Evolutionary conservation across 1,284 basidiomycete species (phyloP).

Genomic region (Ceraceosorus guamensis): DNA sequence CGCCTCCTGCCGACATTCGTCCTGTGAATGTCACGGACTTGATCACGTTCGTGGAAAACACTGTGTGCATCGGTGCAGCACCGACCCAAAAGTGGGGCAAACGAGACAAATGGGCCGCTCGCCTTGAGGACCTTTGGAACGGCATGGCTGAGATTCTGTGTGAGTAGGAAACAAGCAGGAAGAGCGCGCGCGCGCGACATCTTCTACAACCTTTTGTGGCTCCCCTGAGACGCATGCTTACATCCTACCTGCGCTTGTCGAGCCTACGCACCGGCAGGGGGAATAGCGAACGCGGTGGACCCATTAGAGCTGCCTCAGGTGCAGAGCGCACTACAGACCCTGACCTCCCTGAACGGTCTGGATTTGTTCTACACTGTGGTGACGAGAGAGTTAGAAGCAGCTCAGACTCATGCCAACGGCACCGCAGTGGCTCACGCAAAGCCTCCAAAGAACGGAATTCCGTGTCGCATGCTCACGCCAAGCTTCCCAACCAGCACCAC

Average conservation of each 20-base stretch:
- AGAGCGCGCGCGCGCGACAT: too few relatives aligned
- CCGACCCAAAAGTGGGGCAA: conserved; percentile 2
- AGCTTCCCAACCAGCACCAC: neutral
- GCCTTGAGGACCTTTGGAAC: conserved; percentile 10
- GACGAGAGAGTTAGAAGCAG: conserved; percentile 11
- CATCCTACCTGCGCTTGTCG: neutral
- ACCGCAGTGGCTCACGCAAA: neutral
- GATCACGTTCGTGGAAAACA: neutral
- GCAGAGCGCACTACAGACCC: conserved; percentile 2
- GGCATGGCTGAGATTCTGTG: conserved; percentile 16
- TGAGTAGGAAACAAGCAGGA: neutral
- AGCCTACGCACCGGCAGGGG: conserved; percentile 1
- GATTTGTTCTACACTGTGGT: conserved; percentile 21
- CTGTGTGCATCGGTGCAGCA: neutral
- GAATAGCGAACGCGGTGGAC: conserved; percentile 12
- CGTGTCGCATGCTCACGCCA: neutral
- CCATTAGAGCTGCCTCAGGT: conserved; percentile 11
- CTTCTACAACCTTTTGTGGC: too few relatives aligned
- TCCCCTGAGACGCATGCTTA: too few relatives aligned
- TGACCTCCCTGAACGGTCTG: conserved; percentile 12
- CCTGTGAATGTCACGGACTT: conserved; percentile 1
- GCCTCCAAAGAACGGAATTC: neutral
- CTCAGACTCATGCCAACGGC: neutral
- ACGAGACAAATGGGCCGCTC: conserved; percentile 5
- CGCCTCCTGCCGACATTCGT: conserved; percentile 5